Evolutionary conservation across 129 eudicot species (phyloP), one percentile per base, ranked within the genome.

Genomic region (Tanacetum coccineum): DNA sequence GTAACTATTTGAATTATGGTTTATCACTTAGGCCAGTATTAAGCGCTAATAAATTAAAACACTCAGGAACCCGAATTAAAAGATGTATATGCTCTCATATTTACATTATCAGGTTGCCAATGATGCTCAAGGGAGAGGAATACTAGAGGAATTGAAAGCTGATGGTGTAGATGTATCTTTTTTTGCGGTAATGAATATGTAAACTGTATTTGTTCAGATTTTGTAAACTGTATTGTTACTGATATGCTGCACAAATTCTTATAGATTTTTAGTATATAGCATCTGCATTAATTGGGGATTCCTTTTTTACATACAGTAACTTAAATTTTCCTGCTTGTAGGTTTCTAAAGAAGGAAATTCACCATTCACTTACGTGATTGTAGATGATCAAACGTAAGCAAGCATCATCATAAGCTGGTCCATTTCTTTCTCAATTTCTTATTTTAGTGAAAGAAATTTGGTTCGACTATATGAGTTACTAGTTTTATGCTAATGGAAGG

Each of bases 61-160:
- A 7, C 42, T 36, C 42, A 36, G 9, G 42, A 36, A 36, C 10
- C 9, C 10, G 42, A 6, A 7, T 7, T 7, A 36, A 36, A 36
- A 36, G 42, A 36, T 36, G 42, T 36, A 36, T 36, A 36, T 8
- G 42, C 42, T 48, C 65, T 50, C 68, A 28, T 28, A 30, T 49
- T 81, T 66, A 13, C 60, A 12, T 66, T 66, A 63, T 52, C 82
- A 91, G 97, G 93, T 91, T 77, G 95, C 98, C 22, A 81, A 76
- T 74, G 98, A 91, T 79, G 79, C 91, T 81, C 95, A 91, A 81
- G 98, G 98, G 50, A 85, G 87, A 75, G 95, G 93, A n/a, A 81
- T 91, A 46, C 67, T 91, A 82, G 95, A 91, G 64, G 96, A 91
- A 74, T 65, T 91, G 30, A 85, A 86, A 74, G 84, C 89, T 76